phyloP scores from a whole-genome alignment of 2,329 filamentous ascomycete genomes.

The Trichoderma gracile region DNA sequence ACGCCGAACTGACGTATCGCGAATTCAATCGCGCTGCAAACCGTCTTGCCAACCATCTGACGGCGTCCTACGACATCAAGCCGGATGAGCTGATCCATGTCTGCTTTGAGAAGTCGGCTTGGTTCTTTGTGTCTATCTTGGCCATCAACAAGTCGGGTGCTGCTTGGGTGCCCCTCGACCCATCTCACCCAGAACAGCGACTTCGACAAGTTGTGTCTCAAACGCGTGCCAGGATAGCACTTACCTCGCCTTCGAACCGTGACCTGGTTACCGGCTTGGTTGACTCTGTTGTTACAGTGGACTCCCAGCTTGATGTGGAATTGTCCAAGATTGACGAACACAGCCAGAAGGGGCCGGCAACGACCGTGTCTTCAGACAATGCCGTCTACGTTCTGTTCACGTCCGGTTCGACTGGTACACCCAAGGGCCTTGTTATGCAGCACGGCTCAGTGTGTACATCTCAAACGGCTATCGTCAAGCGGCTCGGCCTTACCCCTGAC shows the following conservation, averaged over 20 bases:
- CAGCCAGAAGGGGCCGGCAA: not conserved
- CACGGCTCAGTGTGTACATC: conserved; percentile 27
- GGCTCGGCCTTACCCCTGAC: conserved; percentile 8
- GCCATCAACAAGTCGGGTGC: conserved; percentile 29
- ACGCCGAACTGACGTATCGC: conserved; percentile 41
- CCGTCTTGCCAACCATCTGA: conserved; percentile 26
- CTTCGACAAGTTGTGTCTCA: conserved; percentile 15
- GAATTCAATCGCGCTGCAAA: conserved; percentile 34
- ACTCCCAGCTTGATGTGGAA: conserved; percentile 1
- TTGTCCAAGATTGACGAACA: not conserved
- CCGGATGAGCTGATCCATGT: conserved; percentile 18
- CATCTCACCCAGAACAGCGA: conserved; percentile 24
- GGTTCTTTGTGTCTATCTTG: conserved; percentile 29
- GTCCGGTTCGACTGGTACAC: conserved; percentile 32
- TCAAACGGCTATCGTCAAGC: conserved; percentile 22
- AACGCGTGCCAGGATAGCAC: conserved; percentile 2
- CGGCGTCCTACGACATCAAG: conserved; percentile 25
- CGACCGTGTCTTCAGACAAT: conserved; percentile 13
- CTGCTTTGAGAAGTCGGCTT: conserved; percentile 27
- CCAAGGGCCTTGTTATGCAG: conserved; percentile 32
- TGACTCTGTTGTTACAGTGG: conserved; percentile 8
- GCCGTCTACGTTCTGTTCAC: conserved; percentile 33
- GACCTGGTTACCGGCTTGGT: not conserved
- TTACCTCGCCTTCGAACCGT: conserved; percentile 3
- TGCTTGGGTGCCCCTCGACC: conserved; percentile 27